A percentile compares a stretch with the other conserved stretches of the same genome.
Conservation (phyloP, 2,329 filamentous ascomycete species). For the Fusarium nurragi region DNA sequence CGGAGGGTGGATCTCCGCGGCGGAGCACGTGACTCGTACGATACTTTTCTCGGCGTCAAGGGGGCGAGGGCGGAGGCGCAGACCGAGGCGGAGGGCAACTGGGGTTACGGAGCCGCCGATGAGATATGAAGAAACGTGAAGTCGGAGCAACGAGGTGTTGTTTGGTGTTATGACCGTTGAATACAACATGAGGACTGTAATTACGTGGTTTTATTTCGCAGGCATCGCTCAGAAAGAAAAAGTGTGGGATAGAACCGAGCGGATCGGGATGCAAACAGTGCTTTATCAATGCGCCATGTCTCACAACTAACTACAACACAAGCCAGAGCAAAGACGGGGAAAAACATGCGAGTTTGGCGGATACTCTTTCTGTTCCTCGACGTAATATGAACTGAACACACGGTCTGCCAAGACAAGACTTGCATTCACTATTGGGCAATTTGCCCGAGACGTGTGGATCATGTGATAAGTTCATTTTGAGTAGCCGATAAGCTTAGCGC, state of each 20-base stretch:
- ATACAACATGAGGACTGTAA: too few species aligned
- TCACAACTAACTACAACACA: background rate
- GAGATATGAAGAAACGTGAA: background rate
- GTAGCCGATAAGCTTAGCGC: conserved; percentile 40
- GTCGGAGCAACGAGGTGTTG: background rate
- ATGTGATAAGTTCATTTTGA: conserved; percentile 12
- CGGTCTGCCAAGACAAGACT: conserved; percentile 14
- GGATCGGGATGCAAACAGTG: background rate
- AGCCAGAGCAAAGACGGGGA: background rate
- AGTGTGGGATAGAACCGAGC: background rate
- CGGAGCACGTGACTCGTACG: conserved; percentile 42
- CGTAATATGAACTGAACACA: conserved; percentile 8
- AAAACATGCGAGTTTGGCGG: conserved; percentile 4
- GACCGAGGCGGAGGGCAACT: conserved; percentile 4
- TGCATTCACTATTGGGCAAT: conserved; percentile 26
- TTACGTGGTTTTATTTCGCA: too few species aligned
- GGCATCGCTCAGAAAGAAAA: background rate
- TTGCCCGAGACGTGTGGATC: background rate
- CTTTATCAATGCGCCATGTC: conserved; percentile 5
- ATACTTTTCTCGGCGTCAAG: conserved; percentile 15
- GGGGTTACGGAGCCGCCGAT: conserved; percentile 10
- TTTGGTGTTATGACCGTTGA: background rate
- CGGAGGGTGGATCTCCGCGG: conserved; percentile 26
- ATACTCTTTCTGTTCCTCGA: conserved; percentile 2
- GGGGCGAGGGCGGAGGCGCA: conserved; percentile 13